phyloP scores from a whole-genome alignment of 306 rosid genomes.

The Quercus rubra region DNA sequence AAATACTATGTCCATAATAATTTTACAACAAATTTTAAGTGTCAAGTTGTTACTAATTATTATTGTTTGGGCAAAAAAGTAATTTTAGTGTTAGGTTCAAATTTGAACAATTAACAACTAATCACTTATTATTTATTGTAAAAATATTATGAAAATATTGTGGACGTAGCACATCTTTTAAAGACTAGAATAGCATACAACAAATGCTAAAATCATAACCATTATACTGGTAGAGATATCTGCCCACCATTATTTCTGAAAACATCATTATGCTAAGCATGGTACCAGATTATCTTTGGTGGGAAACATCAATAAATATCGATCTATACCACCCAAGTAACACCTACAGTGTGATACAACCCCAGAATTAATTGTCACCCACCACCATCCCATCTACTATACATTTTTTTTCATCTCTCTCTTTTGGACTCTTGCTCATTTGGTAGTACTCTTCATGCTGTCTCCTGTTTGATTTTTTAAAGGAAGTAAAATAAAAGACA shows the following conservation, averaged over 20 bases:
- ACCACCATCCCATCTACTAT: slow-evolving; percentile 1
- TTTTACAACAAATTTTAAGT: no score
- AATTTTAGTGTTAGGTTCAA: no score
- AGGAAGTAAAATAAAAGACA: no score
- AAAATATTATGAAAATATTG: no score
- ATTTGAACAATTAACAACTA: no score
- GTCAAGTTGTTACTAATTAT: no score
- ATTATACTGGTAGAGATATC: not conserved
- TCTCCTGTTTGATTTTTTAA: no score
- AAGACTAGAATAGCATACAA: not conserved
- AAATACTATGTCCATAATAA: no score
- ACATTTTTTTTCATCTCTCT: not conserved
- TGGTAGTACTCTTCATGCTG: no score
- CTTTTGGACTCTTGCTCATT: no score
- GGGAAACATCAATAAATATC: slow-evolving; percentile 13
- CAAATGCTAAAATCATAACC: not conserved
- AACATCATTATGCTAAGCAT: slow-evolving; percentile 30
- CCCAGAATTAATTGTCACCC: not conserved
- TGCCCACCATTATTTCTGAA: slow-evolving; percentile 1
- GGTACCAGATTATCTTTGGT: slow-evolving; percentile 21
- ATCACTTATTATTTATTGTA: no score
- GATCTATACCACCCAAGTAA: not conserved
- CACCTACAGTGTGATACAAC: slow-evolving; percentile 3
- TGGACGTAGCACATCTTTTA: rapidly evolving
- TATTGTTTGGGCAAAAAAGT: no score